A percentile compares a stretch with the other conserved stretches of the same genome.
Evolutionary conservation across 345 rosid genomes (phyloP).

Genomic region (Durio zibethinus): DNA sequence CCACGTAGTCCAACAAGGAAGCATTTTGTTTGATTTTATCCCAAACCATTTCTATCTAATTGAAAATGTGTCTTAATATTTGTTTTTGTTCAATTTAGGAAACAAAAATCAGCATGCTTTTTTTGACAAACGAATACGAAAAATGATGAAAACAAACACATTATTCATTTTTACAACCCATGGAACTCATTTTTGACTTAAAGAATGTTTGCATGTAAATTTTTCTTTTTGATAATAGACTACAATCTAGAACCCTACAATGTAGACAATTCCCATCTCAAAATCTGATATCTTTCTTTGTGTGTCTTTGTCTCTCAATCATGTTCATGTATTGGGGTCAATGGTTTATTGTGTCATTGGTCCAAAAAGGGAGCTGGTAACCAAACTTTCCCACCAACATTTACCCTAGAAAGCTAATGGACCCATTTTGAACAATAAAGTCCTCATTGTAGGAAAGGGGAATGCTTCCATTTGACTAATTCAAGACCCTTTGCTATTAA

Average conservation of each 20-base stretch:
- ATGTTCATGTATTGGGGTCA: conserved; percentile 10
- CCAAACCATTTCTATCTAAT: background rate
- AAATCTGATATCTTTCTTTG: background rate
- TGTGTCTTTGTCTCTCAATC: conserved; percentile 8
- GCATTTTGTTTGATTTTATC: background rate
- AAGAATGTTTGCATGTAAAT: conserved; percentile 12
- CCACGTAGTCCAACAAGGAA: background rate
- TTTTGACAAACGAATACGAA: conserved; percentile 16
- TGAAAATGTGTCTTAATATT: background rate
- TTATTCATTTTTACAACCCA: background rate
- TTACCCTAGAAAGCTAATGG: conserved; percentile 7
- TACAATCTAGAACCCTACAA: background rate
- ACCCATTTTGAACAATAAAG: conserved; percentile 13
- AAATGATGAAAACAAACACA: background rate
- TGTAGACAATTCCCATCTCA: background rate
- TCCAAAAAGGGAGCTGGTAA: conserved; percentile 17
- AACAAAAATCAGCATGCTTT: conserved; percentile 7
- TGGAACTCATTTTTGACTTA: background rate
- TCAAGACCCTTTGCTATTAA: conserved; percentile 5
- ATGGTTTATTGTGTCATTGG: conserved; percentile 10
- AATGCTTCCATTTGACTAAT: conserved; percentile 11
- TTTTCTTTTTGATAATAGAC: background rate
- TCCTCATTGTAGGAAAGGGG: conserved; percentile 10
- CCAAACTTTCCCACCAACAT: conserved; percentile 21
- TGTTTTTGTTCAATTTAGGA: background rate